A percentile compares a stretch with the other conserved stretches of the same genome.
These are phyloP conservation scores for Cucurbita argyrosperma DNA, from an alignment of 306 rosid species.

Conservation along the genomic window DNA sequence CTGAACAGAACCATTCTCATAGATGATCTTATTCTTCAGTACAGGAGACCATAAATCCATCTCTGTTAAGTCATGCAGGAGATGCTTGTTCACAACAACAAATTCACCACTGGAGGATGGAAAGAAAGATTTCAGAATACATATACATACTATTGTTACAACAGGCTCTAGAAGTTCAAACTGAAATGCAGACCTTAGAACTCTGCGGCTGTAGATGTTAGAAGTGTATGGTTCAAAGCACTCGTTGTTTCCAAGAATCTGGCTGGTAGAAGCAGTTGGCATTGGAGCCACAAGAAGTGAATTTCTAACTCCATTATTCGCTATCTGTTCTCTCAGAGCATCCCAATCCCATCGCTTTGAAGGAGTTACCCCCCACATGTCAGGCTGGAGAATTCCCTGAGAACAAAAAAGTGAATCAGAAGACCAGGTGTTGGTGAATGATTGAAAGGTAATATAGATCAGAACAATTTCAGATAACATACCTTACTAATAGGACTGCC, in stretches of 20 bases:
- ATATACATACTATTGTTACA: background rate
- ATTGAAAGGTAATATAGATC: background rate
- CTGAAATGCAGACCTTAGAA: constrained; percentile 38
- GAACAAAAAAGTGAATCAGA: background rate
- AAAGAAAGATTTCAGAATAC: constrained; percentile 10
- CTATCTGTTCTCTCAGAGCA: constrained; percentile 35
- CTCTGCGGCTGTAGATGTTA: constrained; percentile 75
- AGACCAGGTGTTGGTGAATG: background rate
- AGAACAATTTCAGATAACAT: background rate
- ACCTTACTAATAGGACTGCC: constrained; percentile 91
- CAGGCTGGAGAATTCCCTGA: constrained; percentile 82
- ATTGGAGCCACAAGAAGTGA: constrained; percentile 85
- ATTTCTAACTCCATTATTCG: constrained; percentile 51
- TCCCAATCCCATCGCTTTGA: constrained; percentile 70
- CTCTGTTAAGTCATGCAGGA: constrained; percentile 75
- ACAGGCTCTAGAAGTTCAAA: background rate
- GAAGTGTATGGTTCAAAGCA: constrained; percentile 95
- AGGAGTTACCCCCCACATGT: constrained; percentile 75
- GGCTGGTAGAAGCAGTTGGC: constrained; percentile 92
- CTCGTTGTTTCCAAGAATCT: constrained; percentile 83
- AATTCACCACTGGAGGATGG: constrained; percentile 58
- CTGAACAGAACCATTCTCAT: constrained; percentile 62
- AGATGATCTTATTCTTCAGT: constrained; percentile 55
- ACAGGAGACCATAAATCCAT: constrained; percentile 80
- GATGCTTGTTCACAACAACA: constrained; percentile 86